Evolutionary conservation across 2,329 filamentous ascomycete species (phyloP).

Genomic region (Epichloe amarillans): DNA sequence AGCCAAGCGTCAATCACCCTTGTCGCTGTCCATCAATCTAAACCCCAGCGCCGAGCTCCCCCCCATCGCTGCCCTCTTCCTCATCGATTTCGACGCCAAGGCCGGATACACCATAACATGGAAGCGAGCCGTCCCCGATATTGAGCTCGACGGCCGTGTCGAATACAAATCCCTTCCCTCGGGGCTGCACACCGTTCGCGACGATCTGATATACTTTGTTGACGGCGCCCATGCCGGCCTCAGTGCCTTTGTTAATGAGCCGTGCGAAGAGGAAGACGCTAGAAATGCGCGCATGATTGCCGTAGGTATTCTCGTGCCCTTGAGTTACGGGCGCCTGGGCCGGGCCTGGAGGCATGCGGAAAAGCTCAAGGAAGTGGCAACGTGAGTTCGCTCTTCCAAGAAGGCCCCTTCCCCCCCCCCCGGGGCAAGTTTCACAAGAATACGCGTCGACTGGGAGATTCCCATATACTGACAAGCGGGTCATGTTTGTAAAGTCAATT

Average conservation of each 20-base stretch:
- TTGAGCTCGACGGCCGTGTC: slow-evolving; percentile 72
- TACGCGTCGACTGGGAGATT: not conserved
- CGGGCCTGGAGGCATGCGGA: slow-evolving; percentile 82
- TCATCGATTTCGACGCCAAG: slow-evolving; percentile 87
- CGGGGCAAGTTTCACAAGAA: too few species aligned
- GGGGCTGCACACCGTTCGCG: slow-evolving; percentile 73
- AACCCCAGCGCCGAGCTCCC: slow-evolving; percentile 18
- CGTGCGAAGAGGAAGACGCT: slow-evolving; percentile 60
- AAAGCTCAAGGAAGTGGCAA: slow-evolving; percentile 59
- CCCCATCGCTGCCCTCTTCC: slow-evolving; percentile 61
- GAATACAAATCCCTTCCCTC: slow-evolving; percentile 96
- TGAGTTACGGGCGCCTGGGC: slow-evolving; percentile 75
- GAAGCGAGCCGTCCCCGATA: slow-evolving; percentile 58
- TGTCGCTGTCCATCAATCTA: slow-evolving; percentile 20
- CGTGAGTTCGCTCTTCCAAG: slow-evolving; percentile 29
- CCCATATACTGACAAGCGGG: not conserved
- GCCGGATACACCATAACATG: slow-evolving; percentile 84
- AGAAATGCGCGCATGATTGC: slow-evolving; percentile 88
- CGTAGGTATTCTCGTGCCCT: slow-evolving; percentile 74
- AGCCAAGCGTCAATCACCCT: slow-evolving; percentile 21
- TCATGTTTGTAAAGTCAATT: slow-evolving; percentile 32
- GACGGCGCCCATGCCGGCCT: slow-evolving; percentile 67
- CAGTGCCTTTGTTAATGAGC: slow-evolving; percentile 79
- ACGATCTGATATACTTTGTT: slow-evolving; percentile 90
- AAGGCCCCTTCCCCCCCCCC: too few species aligned